Evolutionary conservation across 208 protist genomes (phyloP).

Genomic region (Strigomonas culicis): DNA sequence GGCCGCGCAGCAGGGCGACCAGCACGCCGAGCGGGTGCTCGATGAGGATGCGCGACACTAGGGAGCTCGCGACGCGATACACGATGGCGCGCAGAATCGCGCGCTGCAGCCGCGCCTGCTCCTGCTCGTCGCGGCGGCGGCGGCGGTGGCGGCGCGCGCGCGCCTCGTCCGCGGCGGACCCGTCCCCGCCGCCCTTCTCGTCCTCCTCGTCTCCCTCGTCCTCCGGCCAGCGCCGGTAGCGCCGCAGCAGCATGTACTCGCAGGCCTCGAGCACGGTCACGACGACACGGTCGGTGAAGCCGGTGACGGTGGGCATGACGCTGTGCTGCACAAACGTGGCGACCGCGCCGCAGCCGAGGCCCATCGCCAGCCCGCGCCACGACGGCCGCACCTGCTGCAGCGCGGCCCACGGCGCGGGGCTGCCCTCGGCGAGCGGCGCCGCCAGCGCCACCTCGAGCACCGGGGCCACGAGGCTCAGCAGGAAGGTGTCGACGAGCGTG

Average conservation of each 20-base stretch:
- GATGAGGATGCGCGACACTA: slow-evolving; percentile 59
- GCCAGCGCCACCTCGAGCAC: slow-evolving; percentile 35
- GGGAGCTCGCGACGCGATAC: slow-evolving; percentile 57
- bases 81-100: slow-evolving; percentile 58
- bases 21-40: slow-evolving; percentile 71
- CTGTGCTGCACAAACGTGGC: slow-evolving; percentile 34
- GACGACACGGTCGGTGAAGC: slow-evolving; percentile 56
- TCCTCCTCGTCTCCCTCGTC: slow-evolving; percentile 37
- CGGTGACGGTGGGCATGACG: slow-evolving; percentile 43
- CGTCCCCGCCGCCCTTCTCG: slow-evolving; percentile 11
- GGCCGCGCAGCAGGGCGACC: slow-evolving; percentile 58
- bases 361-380: slow-evolving; percentile 3
- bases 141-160: not conserved
- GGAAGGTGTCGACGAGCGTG: slow-evolving; percentile 59
- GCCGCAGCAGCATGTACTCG: slow-evolving; percentile 76
- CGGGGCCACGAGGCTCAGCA: slow-evolving; percentile 56
- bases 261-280: slow-evolving; percentile 55
- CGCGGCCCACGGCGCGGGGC: not conserved
- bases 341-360: slow-evolving; percentile 3
- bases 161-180: slow-evolving; percentile 6
- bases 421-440: slow-evolving; percentile 13
- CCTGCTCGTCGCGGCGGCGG: not conserved
- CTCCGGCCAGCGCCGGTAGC: slow-evolving; percentile 38
- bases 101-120: not conserved
- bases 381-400: not conserved